A percentile compares a stretch with the other conserved stretches of the same genome.
phyloP scores from a whole-genome alignment of 2,329 filamentous ascomycete species.

The Hortaea sp. region DNA sequence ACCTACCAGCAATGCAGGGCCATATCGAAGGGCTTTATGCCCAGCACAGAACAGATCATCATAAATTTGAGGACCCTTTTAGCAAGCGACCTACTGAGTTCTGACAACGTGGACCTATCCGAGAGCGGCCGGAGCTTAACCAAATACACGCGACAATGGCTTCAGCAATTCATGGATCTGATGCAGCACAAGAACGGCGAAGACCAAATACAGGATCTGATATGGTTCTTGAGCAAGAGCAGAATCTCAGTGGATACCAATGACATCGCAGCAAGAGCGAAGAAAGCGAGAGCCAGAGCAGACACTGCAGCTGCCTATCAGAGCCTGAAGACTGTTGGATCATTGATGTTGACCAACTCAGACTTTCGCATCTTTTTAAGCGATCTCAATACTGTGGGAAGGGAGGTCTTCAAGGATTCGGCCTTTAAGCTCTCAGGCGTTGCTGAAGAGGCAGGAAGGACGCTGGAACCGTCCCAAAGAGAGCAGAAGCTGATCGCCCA shows the following conservation, averaged over 20 bases:
- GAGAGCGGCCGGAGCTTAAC: constrained; percentile 64
- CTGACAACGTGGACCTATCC: constrained; percentile 64
- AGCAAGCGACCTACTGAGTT: constrained; percentile 67
- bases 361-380: constrained; percentile 81
- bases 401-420: constrained; percentile 79
- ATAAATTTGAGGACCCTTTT: constrained; percentile 70
- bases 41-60: constrained; percentile 75
- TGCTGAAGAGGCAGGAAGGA: constrained; percentile 62
- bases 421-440: constrained; percentile 68
- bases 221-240: constrained; percentile 76
- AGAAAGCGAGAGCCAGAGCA: constrained; percentile 55
- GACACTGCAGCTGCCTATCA: constrained; percentile 67
- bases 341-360: constrained; percentile 76
- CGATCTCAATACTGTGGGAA: constrained; percentile 67
- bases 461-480: constrained; percentile 57
- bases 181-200: constrained; percentile 69
- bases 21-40: constrained; percentile 76
- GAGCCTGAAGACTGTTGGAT: constrained; percentile 73
- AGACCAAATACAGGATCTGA: constrained; percentile 83
- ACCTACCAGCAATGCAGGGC: constrained; percentile 86
- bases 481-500: constrained; percentile 47
- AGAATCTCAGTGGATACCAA: constrained; percentile 57
- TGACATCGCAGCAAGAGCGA: constrained; percentile 51
- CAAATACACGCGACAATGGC: constrained; percentile 61
- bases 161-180: constrained; percentile 72